A percentile compares a stretch with the other conserved stretches of the same genome.
Conservation (phyloP, 495 filamentous ascomycete genomes). For the Hypoxylon intermedium region DNA sequence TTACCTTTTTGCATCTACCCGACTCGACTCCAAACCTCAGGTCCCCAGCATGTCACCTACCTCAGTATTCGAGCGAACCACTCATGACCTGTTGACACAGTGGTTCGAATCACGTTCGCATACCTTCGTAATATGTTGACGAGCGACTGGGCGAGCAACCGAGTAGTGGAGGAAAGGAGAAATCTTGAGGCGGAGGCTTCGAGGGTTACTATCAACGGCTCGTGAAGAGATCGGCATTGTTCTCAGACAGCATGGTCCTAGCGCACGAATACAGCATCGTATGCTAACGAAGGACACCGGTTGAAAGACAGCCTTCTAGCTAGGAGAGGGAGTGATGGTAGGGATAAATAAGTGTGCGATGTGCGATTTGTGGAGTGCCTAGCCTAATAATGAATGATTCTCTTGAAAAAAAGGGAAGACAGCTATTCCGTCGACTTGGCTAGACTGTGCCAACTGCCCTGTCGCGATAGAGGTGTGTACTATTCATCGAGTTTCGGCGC, state of each 20-base stretch:
- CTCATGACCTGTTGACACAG: constrained; percentile 23
- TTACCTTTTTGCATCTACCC: not conserved
- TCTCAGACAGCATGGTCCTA: not conserved
- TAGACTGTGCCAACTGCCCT: too few relatives aligned
- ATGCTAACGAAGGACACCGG: not conserved
- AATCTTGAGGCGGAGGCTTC: not conserved
- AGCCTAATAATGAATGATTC: not conserved
- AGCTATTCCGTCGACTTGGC: too few relatives aligned
- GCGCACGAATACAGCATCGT: not conserved
- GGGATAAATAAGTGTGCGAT: not conserved
- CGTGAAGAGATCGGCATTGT: not conserved
- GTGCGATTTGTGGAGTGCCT: too few relatives aligned
- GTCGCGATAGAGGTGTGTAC: too few relatives aligned
- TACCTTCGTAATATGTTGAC: constrained; percentile 39
- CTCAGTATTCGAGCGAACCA: not conserved
- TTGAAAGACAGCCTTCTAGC: not conserved
- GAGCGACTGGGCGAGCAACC: constrained; percentile 36
- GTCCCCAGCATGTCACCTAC: not conserved
- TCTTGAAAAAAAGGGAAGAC: too few relatives aligned
- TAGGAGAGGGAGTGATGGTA: not conserved
- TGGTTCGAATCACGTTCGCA: constrained; percentile 40
- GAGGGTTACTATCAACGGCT: not conserved
- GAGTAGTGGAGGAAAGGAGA: constrained; percentile 3
- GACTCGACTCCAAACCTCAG: not conserved
- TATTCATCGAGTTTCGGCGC: too few relatives aligned